These are phyloP conservation scores for Lagenaria siceraria DNA, from an alignment of 306 rosid genomes.

Conservation along the genomic window DNA sequence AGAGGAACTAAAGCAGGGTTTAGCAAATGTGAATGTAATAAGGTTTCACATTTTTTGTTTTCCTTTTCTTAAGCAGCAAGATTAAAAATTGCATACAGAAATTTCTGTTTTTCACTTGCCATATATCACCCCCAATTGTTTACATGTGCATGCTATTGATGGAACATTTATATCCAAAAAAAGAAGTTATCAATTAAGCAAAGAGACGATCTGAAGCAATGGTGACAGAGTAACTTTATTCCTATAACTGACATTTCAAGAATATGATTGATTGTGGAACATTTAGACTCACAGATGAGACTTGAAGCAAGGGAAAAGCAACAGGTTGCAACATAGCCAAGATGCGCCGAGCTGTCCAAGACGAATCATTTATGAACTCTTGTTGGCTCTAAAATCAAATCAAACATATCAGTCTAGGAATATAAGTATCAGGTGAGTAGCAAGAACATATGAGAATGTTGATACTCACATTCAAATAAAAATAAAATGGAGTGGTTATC, in stretches of 20 bases:
- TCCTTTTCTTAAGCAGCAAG: not conserved
- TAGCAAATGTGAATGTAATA: not conserved
- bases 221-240: not conserved
- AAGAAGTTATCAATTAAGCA: not conserved
- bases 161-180: not conserved
- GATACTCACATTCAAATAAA: conserved; percentile 1
- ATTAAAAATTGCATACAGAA: not conserved
- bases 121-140: not conserved
- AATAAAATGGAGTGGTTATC: not conserved
- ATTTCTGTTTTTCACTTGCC: not conserved
- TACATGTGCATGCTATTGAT: not conserved
- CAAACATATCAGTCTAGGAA: not conserved
- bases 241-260: not conserved
- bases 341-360: not conserved
- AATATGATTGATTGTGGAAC: not conserved
- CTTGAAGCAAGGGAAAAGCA: not conserved
- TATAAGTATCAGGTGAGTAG: not conserved
- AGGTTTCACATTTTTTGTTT: not conserved
- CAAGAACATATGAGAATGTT: not conserved
- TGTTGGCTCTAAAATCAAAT: not conserved
- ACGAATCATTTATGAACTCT: not conserved
- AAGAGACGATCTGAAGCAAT: not conserved
- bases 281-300: not conserved
- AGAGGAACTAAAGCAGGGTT: not conserved
- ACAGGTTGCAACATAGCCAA: not conserved